Base-by-base conservation (phyloP, 805 yeast species). In the Saccharomycopsis microspora region DNA sequence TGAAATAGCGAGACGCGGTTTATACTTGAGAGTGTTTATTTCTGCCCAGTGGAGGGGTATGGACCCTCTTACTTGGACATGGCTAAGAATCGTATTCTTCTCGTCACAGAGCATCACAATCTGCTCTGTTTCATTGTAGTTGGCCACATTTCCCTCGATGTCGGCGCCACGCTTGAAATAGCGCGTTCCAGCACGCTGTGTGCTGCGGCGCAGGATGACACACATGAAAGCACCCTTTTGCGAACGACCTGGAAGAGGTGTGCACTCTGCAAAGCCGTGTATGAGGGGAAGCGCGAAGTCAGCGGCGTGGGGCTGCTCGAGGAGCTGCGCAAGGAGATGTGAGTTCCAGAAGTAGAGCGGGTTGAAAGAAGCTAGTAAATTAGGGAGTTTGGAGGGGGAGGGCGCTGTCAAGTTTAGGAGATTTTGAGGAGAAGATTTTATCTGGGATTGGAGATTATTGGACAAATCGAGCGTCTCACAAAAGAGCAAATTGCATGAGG, bases 11-110 rank as follows among this genome's bases (percentile, higher is more conserved):
- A 93, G 68, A 54, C 72, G 73, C 38, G 98, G 98, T 61, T 82
- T 85, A 68, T 93, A 93, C 63, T 78, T 75, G 64, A 93, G 69
- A 60, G 86, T 84, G 66, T 90, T 93, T 61, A 93, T 75, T 65
- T 93, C 98, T 10, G 90, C 86, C 98, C 98, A 93, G 61, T 71
- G 82, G 11, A 86, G 87, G 5, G 99, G 99, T 39, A 93, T 97
- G 3, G 96, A 85, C 39, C 99, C 99, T 67, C 98, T 78, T 4
- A 94, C 88, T 63, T 94, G 98, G 46, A 90, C 65, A 56, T 73
- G 83, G 28, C 82, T 69, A 57, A 65, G 72, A 5, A 75, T 62
- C 30, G 11, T 32, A 9, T 38, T 39, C 27, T 37, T 39, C 41
- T 43, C 42, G 3, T 35, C 33, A 30, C 64, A 64, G 10, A 57